Evolutionary conservation across 2,329 filamentous ascomycete species (phyloP).

Genomic region (Pseudogymnoascus sp.): DNA sequence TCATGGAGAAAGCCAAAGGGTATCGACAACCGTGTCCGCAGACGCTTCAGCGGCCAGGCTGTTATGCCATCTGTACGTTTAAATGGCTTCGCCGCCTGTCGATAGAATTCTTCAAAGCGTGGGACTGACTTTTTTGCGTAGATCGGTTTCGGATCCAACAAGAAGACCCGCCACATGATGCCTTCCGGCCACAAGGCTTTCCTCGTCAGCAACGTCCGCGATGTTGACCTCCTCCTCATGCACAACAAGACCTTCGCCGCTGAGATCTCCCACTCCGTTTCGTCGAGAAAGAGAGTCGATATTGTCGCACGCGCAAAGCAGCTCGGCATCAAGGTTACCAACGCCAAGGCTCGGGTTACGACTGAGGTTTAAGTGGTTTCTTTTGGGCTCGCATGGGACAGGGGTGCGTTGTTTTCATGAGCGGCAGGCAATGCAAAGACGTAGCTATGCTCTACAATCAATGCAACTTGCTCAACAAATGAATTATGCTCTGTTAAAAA

Average conservation of each 20-base stretch:
- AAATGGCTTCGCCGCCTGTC: neutral
- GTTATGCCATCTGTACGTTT: constrained; percentile 93
- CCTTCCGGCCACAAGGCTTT: constrained; percentile 99
- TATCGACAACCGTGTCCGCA: constrained; percentile 97
- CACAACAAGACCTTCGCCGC: constrained; percentile 99
- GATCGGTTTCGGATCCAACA: constrained; percentile 99
- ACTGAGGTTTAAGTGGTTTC: constrained; percentile 64
- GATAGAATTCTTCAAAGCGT: constrained; percentile 4
- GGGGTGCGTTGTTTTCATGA: constrained; percentile 28
- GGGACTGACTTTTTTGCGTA: constrained; percentile 34
- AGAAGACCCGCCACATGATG: constrained; percentile 98
- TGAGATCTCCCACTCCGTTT: constrained; percentile 97
- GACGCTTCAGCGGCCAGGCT: constrained; percentile 93
- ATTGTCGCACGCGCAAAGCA: constrained; percentile 97
- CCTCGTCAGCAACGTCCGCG: constrained; percentile 93
- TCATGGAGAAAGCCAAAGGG: constrained; percentile 99
- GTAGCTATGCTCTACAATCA: constrained; percentile 28
- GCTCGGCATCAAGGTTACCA: constrained; percentile 98
- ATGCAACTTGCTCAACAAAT: constrained; percentile 16
- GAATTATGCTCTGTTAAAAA: neutral
- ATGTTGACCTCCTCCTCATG: constrained; percentile 97
- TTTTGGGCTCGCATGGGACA: constrained; percentile 28
- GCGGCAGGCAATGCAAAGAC: constrained; percentile 24
- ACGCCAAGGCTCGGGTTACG: constrained; percentile 97
- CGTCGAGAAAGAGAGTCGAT: constrained; percentile 96